phyloP scores from a whole-genome alignment of 352 stramenopile genomes.

The Phytophthora sojae region DNA sequence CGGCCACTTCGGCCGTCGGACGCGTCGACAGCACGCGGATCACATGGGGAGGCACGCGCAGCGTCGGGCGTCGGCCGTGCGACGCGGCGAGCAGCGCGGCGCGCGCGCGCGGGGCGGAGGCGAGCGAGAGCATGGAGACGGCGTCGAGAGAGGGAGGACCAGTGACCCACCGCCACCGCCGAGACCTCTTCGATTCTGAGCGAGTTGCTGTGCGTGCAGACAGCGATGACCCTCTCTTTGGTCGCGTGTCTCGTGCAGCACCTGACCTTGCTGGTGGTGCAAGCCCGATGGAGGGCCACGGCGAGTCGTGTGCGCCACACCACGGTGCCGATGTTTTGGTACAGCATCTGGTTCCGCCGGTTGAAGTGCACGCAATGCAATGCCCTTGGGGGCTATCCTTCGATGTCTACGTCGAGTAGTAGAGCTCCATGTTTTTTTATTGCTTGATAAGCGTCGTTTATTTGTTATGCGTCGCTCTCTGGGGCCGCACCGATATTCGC shows the following conservation, averaged over 20 bases:
- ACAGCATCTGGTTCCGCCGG: slow-evolving; percentile 8
- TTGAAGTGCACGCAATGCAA: slow-evolving; percentile 4
- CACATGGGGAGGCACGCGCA: slow-evolving; percentile 33
- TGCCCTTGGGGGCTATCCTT: too few relatives aligned
- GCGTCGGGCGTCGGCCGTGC: slow-evolving; percentile 10
- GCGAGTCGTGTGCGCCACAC: slow-evolving; percentile 12
- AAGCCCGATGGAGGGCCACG: slow-evolving; percentile 25
- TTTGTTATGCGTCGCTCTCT: background rate
- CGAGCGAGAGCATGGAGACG: slow-evolving; percentile 39
- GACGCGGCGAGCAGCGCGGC: slow-evolving; percentile 21
- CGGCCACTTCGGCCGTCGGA: slow-evolving; percentile 53
- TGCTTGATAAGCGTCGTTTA: background rate
- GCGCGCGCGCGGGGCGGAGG: slow-evolving; percentile 16
- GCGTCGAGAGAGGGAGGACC: slow-evolving; percentile 24
- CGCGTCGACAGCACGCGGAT: slow-evolving; percentile 72
- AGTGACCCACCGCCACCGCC: slow-evolving; percentile 43
- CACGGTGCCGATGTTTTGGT: slow-evolving; percentile 5
- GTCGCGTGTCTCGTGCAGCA: slow-evolving; percentile 19
- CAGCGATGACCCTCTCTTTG: slow-evolving; percentile 17
- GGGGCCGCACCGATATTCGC: slow-evolving; percentile 5
- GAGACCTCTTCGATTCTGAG: slow-evolving; percentile 38
- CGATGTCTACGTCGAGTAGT: background rate
- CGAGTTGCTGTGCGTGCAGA: background rate
- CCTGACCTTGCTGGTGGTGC: slow-evolving; percentile 31
- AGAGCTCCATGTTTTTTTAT: background rate